phyloP scores from a whole-genome alignment of 2,329 filamentous ascomycete species.

The Fusarium nisikadoi region DNA sequence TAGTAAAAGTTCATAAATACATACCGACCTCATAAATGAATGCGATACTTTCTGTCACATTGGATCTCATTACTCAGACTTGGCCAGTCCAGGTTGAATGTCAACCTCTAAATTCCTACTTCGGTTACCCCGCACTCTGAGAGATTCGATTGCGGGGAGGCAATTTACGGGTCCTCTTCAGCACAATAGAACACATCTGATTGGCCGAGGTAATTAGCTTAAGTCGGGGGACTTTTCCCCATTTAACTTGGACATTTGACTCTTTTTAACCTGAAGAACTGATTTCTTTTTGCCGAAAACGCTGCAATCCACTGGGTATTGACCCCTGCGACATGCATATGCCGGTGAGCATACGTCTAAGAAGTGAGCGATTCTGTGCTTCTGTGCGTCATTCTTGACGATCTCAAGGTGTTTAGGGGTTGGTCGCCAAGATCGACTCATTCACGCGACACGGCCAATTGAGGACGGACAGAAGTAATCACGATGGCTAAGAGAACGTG shows the following conservation, averaged over 20 bases:
- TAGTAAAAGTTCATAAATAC: too few species aligned
- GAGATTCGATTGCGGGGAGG: conserved; percentile 20
- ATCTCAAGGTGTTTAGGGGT: not conserved
- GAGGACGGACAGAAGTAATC: not conserved
- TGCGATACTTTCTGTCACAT: not conserved
- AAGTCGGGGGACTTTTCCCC: conserved; percentile 40
- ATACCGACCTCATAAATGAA: too few species aligned
- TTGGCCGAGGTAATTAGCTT: conserved; percentile 21
- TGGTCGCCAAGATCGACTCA: not conserved
- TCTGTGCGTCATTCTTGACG: not conserved
- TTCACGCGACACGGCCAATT: not conserved
- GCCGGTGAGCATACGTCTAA: not conserved
- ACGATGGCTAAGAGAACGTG: conserved; percentile 42
- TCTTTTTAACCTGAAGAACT: conserved; percentile 3
- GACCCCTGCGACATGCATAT: not conserved
- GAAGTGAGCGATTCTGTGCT: not conserved
- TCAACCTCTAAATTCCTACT: not conserved
- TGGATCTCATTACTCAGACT: not conserved
- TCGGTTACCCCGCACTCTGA: conserved; percentile 23
- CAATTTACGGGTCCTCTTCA: not conserved
- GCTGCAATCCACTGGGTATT: not conserved
- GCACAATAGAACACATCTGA: not conserved
- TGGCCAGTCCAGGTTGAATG: not conserved
- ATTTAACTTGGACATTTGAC: conserved; percentile 28
- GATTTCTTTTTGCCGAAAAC: not conserved